Conservation (phyloP, 176 grass and related monocot genomes). For the Calamus simplicifolius region DNA sequence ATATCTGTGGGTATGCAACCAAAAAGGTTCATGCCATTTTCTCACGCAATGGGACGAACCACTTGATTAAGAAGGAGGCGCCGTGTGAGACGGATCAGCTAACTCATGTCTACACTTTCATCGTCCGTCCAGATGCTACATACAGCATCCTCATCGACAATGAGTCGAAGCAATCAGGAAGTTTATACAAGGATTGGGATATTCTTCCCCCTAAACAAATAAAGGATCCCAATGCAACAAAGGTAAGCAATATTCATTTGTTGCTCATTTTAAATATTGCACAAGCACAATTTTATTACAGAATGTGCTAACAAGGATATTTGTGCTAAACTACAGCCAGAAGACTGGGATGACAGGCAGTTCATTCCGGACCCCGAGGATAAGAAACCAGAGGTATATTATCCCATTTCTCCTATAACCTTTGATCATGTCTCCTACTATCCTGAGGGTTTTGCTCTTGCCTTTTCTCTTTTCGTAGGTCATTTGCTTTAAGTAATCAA, state of each 20-base stretch:
- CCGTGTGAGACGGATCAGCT: slow-evolving; percentile 45
- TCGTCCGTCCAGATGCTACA: slow-evolving; percentile 35
- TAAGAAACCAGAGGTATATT: slow-evolving; percentile 73
- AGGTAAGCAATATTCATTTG: slow-evolving; percentile 8
- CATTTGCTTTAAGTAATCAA: too few relatives aligned
- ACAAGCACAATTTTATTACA: background rate
- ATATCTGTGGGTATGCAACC: too few relatives aligned
- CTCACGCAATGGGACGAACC: slow-evolving; percentile 30
- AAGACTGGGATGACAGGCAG: slow-evolving; percentile 95
- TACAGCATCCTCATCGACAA: slow-evolving; percentile 44
- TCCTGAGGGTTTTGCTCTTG: too few relatives aligned
- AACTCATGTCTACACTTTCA: slow-evolving; percentile 41
- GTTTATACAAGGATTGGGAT: slow-evolving; percentile 40
- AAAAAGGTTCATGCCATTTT: slow-evolving; percentile 56
- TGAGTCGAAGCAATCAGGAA: slow-evolving; percentile 30
- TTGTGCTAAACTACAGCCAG: slow-evolving; percentile 38
- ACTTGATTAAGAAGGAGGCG: slow-evolving; percentile 42
- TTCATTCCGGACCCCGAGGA: slow-evolving; percentile 90
- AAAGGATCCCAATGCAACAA: slow-evolving; percentile 38
- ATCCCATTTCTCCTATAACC: background rate
- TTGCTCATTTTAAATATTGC: too few relatives aligned
- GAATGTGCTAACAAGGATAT: background rate
- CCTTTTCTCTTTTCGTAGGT: too few relatives aligned
- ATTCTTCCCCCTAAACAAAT: slow-evolving; percentile 45
- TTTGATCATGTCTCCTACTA: background rate